Percentiles rank a stretch among this genome's conserved stretches.
phyloP scores from a whole-genome alignment of 345 rosid species.

The Lepidium africanum region DNA sequence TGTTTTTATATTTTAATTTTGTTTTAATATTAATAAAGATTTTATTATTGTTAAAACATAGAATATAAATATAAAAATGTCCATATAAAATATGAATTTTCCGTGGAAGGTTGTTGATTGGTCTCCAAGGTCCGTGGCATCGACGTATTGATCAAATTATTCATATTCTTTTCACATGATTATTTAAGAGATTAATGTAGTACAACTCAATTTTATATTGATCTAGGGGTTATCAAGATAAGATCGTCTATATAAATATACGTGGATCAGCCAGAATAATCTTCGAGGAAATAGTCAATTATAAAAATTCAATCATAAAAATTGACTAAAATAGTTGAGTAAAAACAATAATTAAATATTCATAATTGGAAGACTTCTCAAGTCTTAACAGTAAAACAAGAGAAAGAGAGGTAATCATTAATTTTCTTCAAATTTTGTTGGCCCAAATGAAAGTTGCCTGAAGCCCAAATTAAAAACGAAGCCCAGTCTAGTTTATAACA shows the following conservation, averaged over 20 bases:
- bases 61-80: not conserved
- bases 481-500: no score
- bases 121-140: not conserved
- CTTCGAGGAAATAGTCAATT: no score
- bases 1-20: not conserved
- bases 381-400: no score
- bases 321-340: no score
- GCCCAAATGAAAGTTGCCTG: not conserved
- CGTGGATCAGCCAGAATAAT: not conserved
- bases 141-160: not conserved
- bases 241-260: not conserved
- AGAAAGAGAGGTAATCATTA: no score
- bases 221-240: not conserved
- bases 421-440: not conserved
- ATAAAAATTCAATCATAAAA: no score
- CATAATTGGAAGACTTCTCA: no score
- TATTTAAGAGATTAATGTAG: not conserved
- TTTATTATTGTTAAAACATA: not conserved
- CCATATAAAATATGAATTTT: not conserved
- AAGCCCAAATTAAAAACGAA: not conserved
- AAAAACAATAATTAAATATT: no score
- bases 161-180: not conserved
- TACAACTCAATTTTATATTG: not conserved
- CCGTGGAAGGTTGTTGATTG: not conserved
- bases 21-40: not conserved